Conservation (phyloP, 108 stramenopile species). For the Nitzschia inconspicua region DNA sequence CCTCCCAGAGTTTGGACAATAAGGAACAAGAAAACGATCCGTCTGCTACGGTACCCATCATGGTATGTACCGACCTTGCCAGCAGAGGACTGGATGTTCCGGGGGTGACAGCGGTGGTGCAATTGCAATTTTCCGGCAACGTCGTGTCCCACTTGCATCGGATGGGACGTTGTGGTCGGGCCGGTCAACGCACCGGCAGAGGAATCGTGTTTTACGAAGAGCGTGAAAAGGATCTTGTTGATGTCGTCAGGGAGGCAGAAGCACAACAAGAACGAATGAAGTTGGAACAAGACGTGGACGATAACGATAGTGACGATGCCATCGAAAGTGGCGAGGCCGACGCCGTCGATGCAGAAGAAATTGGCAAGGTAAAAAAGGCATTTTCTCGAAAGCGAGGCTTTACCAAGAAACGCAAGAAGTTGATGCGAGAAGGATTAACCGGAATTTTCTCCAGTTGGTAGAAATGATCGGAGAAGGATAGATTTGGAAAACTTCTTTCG, state of each 20-base stretch:
- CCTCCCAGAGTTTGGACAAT: conserved; percentile 7
- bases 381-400: conserved; percentile 88
- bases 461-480: not conserved
- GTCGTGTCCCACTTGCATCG: conserved; percentile 97
- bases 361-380: conserved; percentile 71
- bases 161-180: conserved; percentile 96
- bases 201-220: conserved; percentile 89
- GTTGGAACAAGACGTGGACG: conserved; percentile 54
- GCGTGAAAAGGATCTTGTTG: conserved; percentile 64
- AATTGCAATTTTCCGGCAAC: conserved; percentile 94
- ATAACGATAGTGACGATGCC: conserved; percentile 40
- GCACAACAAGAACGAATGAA: conserved; percentile 69
- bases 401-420: conserved; percentile 83
- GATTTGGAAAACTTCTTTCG: not conserved
- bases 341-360: conserved; percentile 15
- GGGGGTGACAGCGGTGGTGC: conserved; percentile 94
- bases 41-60: conserved; percentile 70
- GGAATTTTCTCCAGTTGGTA: not conserved
- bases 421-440: conserved; percentile 37
- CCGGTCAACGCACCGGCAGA: conserved; percentile 88
- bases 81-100: conserved; percentile 95
- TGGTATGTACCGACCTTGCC: conserved; percentile 97
- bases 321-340: conserved; percentile 20
- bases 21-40: conserved; percentile 14
- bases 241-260: conserved; percentile 76